Percentiles rank a stretch among this genome's conserved stretches.
Conservation (phyloP, 495 filamentous ascomycete species). For the Parmelia sp. region DNA sequence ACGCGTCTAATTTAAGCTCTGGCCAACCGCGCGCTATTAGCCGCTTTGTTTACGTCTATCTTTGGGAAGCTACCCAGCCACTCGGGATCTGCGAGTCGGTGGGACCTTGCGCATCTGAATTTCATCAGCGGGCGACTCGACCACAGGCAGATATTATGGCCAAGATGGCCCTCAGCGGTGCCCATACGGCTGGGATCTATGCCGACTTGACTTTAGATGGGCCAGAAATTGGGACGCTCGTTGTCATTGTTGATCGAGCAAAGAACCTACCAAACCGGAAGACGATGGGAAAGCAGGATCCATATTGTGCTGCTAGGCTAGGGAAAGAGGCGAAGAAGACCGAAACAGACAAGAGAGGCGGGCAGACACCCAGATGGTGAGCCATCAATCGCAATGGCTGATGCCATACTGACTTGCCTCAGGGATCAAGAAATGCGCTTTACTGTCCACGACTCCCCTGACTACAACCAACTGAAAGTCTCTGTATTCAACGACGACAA, state of each 20-base stretch:
- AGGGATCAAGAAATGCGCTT: slow-evolving; percentile 99
- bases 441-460: slow-evolving; percentile 88
- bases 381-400: slow-evolving; percentile 22
- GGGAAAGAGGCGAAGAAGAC: slow-evolving; percentile 99
- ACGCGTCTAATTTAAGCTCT: background rate
- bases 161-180: slow-evolving; percentile 35
- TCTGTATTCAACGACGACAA: slow-evolving; percentile 98
- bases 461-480: slow-evolving; percentile 90
- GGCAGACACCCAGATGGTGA: slow-evolving; percentile 93
- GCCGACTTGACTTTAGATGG: slow-evolving; percentile 94
- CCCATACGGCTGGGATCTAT: slow-evolving; percentile 88
- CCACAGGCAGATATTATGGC: slow-evolving; percentile 26
- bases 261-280: slow-evolving; percentile 96
- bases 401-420: slow-evolving; percentile 15
- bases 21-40: background rate
- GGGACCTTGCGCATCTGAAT: background rate
- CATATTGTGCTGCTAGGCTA: slow-evolving; percentile 87
- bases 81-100: background rate
- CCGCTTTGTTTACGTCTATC: slow-evolving; percentile 7
- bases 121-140: background rate
- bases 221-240: slow-evolving; percentile 86
- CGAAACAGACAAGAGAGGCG: slow-evolving; percentile 85
- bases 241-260: slow-evolving; percentile 82
- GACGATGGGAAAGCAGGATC: slow-evolving; percentile 97
- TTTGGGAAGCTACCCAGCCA: background rate